Evolutionary conservation across 371 early-diverging fungal species (phyloP), one percentile per base, ranked within the genome.

Genomic region (Mortierella sp.): DNA sequence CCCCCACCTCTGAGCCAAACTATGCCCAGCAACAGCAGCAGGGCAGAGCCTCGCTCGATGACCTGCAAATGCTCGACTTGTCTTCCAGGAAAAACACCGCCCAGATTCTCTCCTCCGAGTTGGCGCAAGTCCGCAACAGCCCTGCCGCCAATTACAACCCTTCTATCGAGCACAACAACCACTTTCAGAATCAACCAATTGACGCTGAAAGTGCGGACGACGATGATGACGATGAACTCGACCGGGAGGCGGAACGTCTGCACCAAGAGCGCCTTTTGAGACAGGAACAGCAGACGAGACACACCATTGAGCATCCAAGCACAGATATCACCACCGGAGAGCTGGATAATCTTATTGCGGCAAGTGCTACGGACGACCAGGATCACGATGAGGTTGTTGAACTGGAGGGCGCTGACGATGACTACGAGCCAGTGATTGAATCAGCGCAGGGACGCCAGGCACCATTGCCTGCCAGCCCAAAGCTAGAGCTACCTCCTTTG

Each of bases 41-140:
- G 48, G 27, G 48, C 38, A 56, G 66, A 27, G 18, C 66, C 19
- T 66, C 72, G 5, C 14, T 58, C 19, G 72, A 42, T 3, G 66
- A 61, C 41, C 59, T 72, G 14, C 72, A 72, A 24, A 65, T 72
- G 62, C 53, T 72, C 18, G 63, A 43, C 30, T 31, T 71, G 56
- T 61, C 72, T 27, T 34, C 65, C 0, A 56, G 63, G 39, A 41
- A 30, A 21, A 31, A 52, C 19, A 58, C 38, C 12, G 46, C 34
- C n/a, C n/a, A n/a, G n/a, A n/a, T n/a, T n/a, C n/a, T n/a, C n/a
- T n/a, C n/a, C n/a, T n/a, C n/a, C n/a, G n/a, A n/a, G n/a, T n/a
- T n/a, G n/a, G n/a, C n/a, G n/a, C n/a, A n/a, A n/a, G 18, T 18
- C 59, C 21, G 26, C 26, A 16, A 10, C 56, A 54, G 6, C 48